phyloP scores from a whole-genome alignment of 192 early-diverging fungal species.

The Podila horticola region DNA sequence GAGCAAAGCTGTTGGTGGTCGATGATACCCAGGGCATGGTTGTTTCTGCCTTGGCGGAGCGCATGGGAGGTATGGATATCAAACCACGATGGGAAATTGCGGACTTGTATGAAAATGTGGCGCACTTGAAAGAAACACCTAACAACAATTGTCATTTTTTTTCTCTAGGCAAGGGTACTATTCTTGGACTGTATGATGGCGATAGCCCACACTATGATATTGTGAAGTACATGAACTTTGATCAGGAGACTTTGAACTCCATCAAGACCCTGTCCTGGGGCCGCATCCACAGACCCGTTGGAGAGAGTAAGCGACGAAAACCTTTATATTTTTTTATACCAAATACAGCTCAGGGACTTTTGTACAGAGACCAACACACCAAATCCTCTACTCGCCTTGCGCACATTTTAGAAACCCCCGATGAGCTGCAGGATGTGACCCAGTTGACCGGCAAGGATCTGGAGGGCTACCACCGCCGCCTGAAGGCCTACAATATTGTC shows the following conservation, averaged over 20 bases:
- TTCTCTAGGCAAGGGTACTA: conserved; percentile 59
- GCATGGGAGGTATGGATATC: conserved; percentile 64
- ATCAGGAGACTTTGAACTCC: conserved; percentile 56
- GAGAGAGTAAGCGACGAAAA: conserved; percentile 60
- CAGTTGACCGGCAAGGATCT: conserved; percentile 60
- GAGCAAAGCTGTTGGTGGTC: conserved; percentile 77
- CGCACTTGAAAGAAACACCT: neutral
- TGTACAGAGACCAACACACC: neutral
- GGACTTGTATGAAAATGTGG: neutral
- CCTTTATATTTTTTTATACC: neutral
- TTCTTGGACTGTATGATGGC: conserved; percentile 80
- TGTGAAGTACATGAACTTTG: conserved; percentile 81
- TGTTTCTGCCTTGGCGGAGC: conserved; percentile 80
- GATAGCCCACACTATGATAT: conserved; percentile 79
- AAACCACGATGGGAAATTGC: neutral
- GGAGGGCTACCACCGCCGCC: conserved; percentile 62
- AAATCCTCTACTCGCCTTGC: neutral
- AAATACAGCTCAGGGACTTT: neutral
- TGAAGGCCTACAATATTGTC: conserved; percentile 60
- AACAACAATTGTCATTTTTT: neutral
- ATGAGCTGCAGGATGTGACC: conserved; percentile 64
- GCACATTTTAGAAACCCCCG: conserved; percentile 47
- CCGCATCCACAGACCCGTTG: conserved; percentile 65
- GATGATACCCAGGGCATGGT: conserved; percentile 95
- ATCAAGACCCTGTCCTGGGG: conserved; percentile 78